These are phyloP conservation scores for Diaporthe vaccinii DNA, from an alignment of 2,329 filamentous ascomycete genomes.

Conservation along the genomic window DNA sequence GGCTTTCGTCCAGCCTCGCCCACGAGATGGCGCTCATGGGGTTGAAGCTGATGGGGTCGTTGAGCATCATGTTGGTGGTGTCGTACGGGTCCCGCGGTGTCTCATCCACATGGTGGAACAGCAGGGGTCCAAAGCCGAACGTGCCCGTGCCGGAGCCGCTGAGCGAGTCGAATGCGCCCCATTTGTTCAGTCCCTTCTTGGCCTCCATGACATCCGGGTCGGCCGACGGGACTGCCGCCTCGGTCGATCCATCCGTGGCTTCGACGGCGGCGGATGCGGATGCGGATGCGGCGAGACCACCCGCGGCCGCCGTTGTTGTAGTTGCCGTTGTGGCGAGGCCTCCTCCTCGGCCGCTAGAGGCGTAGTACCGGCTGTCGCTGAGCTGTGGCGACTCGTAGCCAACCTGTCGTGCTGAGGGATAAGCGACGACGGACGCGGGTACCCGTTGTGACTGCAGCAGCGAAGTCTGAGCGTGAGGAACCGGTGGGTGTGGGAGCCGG, in stretches of 20 bases:
- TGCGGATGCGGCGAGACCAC: neutral
- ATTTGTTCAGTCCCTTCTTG: slow-evolving; percentile 35
- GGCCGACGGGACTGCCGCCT: slow-evolving; percentile 20
- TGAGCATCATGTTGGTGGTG: slow-evolving; percentile 31
- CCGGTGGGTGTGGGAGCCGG: slow-evolving; percentile 19
- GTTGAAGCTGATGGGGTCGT: slow-evolving; percentile 41
- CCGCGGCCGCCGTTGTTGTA: neutral
- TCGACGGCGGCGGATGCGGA: neutral
- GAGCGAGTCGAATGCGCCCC: slow-evolving; percentile 34
- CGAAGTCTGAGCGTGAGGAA: slow-evolving; percentile 22
- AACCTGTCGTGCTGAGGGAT: slow-evolving; percentile 7
- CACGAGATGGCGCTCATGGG: slow-evolving; percentile 38
- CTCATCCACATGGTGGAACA: slow-evolving; percentile 30
- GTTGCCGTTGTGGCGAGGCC: neutral
- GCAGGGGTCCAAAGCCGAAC: slow-evolving; percentile 36
- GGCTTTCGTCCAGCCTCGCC: slow-evolving; percentile 33
- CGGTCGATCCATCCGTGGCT: slow-evolving; percentile 6
- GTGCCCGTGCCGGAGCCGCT: slow-evolving; percentile 32
- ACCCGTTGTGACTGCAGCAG: slow-evolving; percentile 35
- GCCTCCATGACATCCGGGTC: slow-evolving; percentile 27
- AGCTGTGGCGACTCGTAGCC: slow-evolving; percentile 14
- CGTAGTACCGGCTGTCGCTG: slow-evolving; percentile 4
- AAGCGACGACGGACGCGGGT: slow-evolving; percentile 25
- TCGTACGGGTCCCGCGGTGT: slow-evolving; percentile 33
- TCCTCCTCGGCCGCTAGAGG: neutral